Evolutionary conservation across 1,139 yeast species (phyloP), one percentile per base, ranked within the genome.

Genomic region (Kodamaea suecica): DNA sequence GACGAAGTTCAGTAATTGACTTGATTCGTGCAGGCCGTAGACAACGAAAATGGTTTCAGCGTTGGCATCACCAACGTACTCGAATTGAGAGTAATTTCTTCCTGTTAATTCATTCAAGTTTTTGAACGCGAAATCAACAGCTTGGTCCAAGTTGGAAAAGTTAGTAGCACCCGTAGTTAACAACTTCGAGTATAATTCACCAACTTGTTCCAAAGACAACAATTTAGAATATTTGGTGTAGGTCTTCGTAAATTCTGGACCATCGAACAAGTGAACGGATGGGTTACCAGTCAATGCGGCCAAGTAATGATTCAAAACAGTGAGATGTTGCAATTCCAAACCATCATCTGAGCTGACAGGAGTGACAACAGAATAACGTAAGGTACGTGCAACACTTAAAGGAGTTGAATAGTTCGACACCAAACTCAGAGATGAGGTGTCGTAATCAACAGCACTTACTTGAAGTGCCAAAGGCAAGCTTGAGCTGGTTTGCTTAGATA

Each of bases 41-140:
- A 80, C 71, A 20, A 88, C 92, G 55, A 85, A 78, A 11, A 90
- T 86, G 21, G 82, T 76, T 31, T 76, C 75, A 6, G 95, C 81
- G 38, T 65, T 58, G 8, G 60, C 55, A 38, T 68, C 64, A 37
- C 96, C 96, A 41, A 57, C 58, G 59, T 83, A 86, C 57, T 86
- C 85, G 50, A 88, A 84, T 21, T 84, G 77, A 35, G 75, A 65
- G 55, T 80, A 81, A 20, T 65, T 55, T 10, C 81, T 71, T 29
- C 82, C 84, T 27, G 85, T 65, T 23, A 75, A 61, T 20, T 67
- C 55, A 57, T 84, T 84, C 52, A 84, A 67, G 29, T 73, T 59
- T 3, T 48, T 39, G 29, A 79, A 67, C 13, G 81, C 78, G 12
- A 48, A 34, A 12, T 55, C 59, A 28, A 69, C 45, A 19, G 71